Evolutionary conservation across 1,284 basidiomycete species (phyloP), one percentile per base, ranked within the genome.

Genomic region (Agaricales sp.): DNA sequence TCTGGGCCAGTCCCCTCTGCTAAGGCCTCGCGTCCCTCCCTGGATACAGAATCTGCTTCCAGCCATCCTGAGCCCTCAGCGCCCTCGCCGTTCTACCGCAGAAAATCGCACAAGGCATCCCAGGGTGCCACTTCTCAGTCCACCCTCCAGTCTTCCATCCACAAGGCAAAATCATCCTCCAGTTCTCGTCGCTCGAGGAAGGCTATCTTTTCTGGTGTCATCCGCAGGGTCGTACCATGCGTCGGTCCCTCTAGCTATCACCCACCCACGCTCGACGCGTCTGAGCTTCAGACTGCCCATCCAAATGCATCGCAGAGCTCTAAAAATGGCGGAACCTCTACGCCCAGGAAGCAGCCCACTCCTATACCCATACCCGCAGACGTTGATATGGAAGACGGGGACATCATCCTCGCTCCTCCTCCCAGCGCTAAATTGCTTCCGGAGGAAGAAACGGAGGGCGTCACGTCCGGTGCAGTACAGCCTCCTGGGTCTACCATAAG

Each of bases 391-490:
- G 56, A 60, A 30, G 52, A 26, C 4, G 59, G 67, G 14, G 53
- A 59, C 41, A 35, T 62, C 24, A 30, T 67, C 20, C 61, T 57
- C 20, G 56, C 66, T 51, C 59, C 64, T 2, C 64, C 67, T 11
- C 65, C 63, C 8, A 67, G 60, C 23, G 46, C 84, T 80, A 61
- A 65, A 3, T 59, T 74, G 25, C 52, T 77, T 3, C 73, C 76
- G 3, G 61, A 67, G n/a, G 64, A 67, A 19, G 77, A 77, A 55
- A 75, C 76, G 12, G 74, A 74, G 55, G 76, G 72, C 18, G 63
- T 77, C 48, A 75, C 74, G 6, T 76, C 75, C 19, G 74, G 75
- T 37, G 73, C 74, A 43, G 77, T 78, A 20, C 75, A 78, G 50
- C 64, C 75, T 3, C 76, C 78, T 20, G 77, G 77, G 20, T 76